Conservation (phyloP, 2,329 filamentous ascomycete species). For the Chrysosporium queenslandicum region DNA sequence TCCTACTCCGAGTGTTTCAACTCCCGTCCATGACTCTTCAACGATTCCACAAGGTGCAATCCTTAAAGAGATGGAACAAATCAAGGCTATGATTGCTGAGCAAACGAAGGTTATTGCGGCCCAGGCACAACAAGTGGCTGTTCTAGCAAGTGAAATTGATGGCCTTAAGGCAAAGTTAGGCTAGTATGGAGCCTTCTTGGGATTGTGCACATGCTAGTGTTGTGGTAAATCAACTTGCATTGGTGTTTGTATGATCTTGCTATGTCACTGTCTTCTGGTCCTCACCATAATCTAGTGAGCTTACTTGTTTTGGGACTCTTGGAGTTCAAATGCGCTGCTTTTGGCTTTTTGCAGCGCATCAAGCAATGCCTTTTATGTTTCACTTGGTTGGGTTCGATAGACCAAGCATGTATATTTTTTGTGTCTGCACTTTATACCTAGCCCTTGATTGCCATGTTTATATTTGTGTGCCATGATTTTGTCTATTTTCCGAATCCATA, state of each 20-base stretch:
- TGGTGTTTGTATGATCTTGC: neutral
- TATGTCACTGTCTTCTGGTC: neutral
- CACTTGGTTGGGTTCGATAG: neutral
- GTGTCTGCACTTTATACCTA: neutral
- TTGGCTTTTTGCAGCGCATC: neutral
- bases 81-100: conserved; percentile 64
- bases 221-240: neutral
- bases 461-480: neutral
- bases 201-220: neutral
- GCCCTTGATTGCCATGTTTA: neutral
- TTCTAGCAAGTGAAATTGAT: conserved; percentile 64
- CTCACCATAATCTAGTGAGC: neutral
- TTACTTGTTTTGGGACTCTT: neutral
- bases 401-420: conserved; percentile 1
- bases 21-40: conserved; percentile 27
- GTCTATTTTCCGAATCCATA: too few species aligned
- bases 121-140: conserved; percentile 66
- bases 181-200: conserved; percentile 13
- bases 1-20: conserved; percentile 29
- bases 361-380: neutral
- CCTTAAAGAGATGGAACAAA: conserved; percentile 60
- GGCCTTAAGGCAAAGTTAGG: conserved; percentile 67
- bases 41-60: conserved; percentile 42
- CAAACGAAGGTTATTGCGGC: conserved; percentile 67
- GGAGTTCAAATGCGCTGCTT: neutral